These are phyloP conservation scores for Nissolia schottii DNA, from an alignment of 306 rosid genomes.

Conservation along the genomic window DNA sequence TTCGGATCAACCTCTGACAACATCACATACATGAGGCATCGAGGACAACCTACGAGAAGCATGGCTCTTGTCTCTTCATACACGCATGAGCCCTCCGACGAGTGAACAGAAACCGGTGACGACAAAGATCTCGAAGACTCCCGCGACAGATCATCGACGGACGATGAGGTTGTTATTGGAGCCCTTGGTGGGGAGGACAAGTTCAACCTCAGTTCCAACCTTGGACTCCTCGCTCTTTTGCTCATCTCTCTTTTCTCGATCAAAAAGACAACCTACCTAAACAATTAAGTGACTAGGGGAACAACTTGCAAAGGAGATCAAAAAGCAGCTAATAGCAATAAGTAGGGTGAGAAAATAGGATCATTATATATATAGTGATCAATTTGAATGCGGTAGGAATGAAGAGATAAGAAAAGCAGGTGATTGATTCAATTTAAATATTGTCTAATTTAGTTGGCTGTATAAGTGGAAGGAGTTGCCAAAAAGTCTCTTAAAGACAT, in stretches of 20 bases:
- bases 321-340: too few species aligned
- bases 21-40: conserved; percentile 69
- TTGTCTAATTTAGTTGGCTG: too few species aligned
- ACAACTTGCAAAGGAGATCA: too few species aligned
- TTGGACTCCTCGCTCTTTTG: conserved; percentile 26
- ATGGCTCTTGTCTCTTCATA: conserved; percentile 32
- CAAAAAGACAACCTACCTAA: too few species aligned
- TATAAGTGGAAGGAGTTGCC: too few species aligned
- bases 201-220: conserved; percentile 36
- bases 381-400: too few species aligned
- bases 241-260: conserved; percentile 29
- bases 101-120: not conserved
- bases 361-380: too few species aligned
- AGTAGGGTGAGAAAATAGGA: too few species aligned
- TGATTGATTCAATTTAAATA: too few species aligned
- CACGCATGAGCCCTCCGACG: conserved; percentile 24
- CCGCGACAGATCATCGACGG: not conserved
- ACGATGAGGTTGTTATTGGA: not conserved
- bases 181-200: conserved; percentile 31
- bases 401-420: too few species aligned
- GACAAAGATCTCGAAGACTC: not conserved
- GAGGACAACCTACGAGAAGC: conserved; percentile 56
- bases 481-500: too few species aligned
- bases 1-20: conserved; percentile 33
- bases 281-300: too few species aligned